Evolutionary conservation across 139 green algal species (phyloP).

Genomic region (Chlamydomonas urium): DNA sequence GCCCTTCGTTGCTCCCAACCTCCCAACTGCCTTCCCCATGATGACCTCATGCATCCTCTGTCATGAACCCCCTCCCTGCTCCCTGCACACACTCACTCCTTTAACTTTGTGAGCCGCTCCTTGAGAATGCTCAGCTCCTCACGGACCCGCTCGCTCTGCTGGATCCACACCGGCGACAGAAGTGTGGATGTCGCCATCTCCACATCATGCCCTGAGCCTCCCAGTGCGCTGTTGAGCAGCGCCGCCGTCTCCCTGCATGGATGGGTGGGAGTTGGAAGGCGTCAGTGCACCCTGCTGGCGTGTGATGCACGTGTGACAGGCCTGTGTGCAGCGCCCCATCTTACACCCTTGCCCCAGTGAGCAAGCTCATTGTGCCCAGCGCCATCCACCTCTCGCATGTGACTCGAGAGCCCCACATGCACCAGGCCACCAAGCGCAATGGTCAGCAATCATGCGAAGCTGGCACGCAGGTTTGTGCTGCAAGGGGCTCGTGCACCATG

Average conservation of each 20-base stretch:
- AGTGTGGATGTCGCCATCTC: neutral
- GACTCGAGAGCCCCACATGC: no score
- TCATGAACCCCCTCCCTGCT: neutral
- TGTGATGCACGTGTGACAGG: no score
- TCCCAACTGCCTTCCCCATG: neutral
- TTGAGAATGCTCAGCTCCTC: conserved; percentile 9
- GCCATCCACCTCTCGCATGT: no score
- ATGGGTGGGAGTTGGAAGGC: neutral
- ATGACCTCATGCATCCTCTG: neutral
- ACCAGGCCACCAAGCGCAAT: neutral
- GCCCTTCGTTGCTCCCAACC: no score
- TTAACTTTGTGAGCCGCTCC: conserved; percentile 5
- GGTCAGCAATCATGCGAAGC: neutral
- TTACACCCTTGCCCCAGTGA: no score
- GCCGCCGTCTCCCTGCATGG: conserved; percentile 4
- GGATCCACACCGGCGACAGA: conserved; percentile 4
- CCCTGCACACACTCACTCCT: conserved; percentile 4
- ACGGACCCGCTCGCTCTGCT: conserved; percentile 1
- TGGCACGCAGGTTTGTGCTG: neutral
- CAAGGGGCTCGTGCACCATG: no score
- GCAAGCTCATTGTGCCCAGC: no score
- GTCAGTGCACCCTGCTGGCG: neutral
- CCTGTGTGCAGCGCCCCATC: no score
- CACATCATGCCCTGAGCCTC: neutral
- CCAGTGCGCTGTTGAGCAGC: conserved; percentile 9